Evolutionary conservation across 1,284 basidiomycete species (phyloP), one percentile per base, ranked within the genome.

Genomic region (Bondarzewia mesenterica): DNA sequence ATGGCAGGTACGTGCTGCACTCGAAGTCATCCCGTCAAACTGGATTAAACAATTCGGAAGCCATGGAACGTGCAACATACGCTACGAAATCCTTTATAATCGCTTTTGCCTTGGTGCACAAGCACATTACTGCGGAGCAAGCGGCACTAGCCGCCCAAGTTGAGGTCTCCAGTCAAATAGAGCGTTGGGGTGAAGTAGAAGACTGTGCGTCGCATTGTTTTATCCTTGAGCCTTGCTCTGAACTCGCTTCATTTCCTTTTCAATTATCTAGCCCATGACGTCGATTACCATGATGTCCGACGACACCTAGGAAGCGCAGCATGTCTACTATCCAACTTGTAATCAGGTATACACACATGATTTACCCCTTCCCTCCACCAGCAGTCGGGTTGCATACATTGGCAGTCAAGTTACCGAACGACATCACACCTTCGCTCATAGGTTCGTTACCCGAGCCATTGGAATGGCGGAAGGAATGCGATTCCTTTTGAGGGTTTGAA

Each of bases 151-250:
- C 89, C 0, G 80, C 92, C 4, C 87, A 91, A 51, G 95, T 96
- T 7, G 96, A 99, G 66, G 94, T 99, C 0, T 77, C 85, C 51
- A 93, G 89, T 61, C 96, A 99, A 68, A 97, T 97, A 53, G 81
- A 95, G 65, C 75, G 82, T 45, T 99, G 96, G 96, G 96, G 96
- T 21, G 93, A 96, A 67, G 96, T 99, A 0, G 96, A 99, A 72
- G 96, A 99, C 66, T 90, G 93, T 96, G 60, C 73, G 93, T 77
- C 18, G n/a, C 29, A 32, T 6, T 49, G 51, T 46, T 37, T 36
- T 21, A 20, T 36, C 15, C 12, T 22, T 50, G 10, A 47, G 47
- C 27, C 27, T 47, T 26, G 25, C n/a, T n/a, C n/a, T n/a, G n/a
- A n/a, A n/a, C n/a, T n/a, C n/a, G n/a, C n/a, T n/a, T n/a, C 51